Conservation (phyloP, 2,329 filamentous ascomycete genomes). For the Colletotrichum siamense region DNA sequence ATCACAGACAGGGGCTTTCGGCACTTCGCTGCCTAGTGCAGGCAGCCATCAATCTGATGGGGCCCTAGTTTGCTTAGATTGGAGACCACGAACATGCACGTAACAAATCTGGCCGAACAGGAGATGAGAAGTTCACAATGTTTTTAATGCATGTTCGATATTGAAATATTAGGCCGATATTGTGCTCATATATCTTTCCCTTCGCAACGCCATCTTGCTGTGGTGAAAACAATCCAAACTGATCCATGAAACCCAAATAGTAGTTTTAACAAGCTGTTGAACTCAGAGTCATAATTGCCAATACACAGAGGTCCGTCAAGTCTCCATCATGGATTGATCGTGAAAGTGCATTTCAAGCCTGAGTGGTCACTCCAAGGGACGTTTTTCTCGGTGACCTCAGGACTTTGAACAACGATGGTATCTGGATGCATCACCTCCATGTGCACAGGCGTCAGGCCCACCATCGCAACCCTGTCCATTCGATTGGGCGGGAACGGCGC, state of each 20-base stretch:
- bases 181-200: no score
- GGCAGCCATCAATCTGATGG: not conserved
- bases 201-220: not conserved
- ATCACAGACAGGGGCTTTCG: not conserved
- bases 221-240: not conserved
- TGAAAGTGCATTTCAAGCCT: not conserved
- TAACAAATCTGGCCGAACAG: rapidly evolving
- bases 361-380: conserved; percentile 14
- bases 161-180: not conserved
- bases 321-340: not conserved
- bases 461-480: conserved; percentile 40
- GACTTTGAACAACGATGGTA: not conserved
- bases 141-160: no score
- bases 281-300: rapidly evolving
- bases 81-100: not conserved
- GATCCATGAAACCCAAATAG: rapidly evolving
- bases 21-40: not conserved
- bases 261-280: no score
- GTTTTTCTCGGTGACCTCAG: not conserved
- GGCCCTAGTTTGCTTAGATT: not conserved
- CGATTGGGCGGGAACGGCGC: conserved; percentile 35
- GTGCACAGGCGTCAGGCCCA: conserved; percentile 28
- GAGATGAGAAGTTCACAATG: rapidly evolving
- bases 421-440: conserved; percentile 27
- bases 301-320: rapidly evolving